Conservation (phyloP, 768 basidiomycete species). For the Boletus reticulatus region DNA sequence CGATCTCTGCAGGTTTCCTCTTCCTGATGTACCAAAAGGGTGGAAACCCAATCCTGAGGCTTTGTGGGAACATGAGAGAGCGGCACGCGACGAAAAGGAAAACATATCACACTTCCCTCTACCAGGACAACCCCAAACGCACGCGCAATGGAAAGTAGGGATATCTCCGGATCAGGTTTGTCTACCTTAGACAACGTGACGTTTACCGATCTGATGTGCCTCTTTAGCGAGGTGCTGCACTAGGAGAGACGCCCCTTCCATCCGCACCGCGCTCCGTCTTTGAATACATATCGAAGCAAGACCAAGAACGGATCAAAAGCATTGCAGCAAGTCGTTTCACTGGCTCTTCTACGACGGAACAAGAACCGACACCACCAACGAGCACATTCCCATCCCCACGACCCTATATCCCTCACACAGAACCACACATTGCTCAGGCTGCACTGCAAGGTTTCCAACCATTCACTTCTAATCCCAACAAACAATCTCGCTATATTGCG, state of each 20-base stretch:
- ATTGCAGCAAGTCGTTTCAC: constrained; percentile 39
- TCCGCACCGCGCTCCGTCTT: constrained; percentile 81
- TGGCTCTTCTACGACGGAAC: constrained; percentile 24
- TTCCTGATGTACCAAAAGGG: constrained; percentile 76
- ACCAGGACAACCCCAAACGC: constrained; percentile 30
- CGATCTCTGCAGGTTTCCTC: constrained; percentile 60
- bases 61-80: constrained; percentile 61
- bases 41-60: constrained; percentile 84
- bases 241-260: constrained; percentile 79
- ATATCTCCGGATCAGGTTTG: constrained; percentile 75
- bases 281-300: constrained; percentile 91
- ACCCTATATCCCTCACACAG: constrained; percentile 55
- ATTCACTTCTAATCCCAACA: constrained; percentile 69
- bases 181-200: neutral
- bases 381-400: constrained; percentile 23
- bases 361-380: constrained; percentile 18
- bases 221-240: constrained; percentile 71
- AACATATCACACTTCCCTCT: constrained; percentile 30
- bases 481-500: constrained; percentile 81
- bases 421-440: constrained; percentile 79
- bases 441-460: constrained; percentile 91
- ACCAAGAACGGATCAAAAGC: constrained; percentile 77
- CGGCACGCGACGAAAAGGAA: constrained; percentile 42
- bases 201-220: constrained; percentile 4
- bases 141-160: constrained; percentile 53